Evolutionary conservation across 2,329 filamentous ascomycete species (phyloP).

Genomic region (Fusarium neocosmosporiellum): DNA sequence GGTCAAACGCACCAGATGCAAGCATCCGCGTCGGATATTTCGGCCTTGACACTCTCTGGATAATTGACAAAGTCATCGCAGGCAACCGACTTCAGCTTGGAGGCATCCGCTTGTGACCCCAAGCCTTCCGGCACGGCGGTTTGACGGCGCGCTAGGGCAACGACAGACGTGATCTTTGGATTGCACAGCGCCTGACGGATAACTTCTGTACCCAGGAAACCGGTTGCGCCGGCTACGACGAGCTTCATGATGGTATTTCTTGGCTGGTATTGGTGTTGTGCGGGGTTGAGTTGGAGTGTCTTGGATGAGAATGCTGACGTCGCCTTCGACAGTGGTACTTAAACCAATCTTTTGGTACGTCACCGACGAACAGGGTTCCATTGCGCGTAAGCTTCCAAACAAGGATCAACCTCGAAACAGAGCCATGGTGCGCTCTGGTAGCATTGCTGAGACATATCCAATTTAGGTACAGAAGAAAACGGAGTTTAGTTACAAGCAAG

Average conservation of each 20-base stretch:
- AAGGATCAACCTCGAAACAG: neutral
- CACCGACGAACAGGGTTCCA: neutral
- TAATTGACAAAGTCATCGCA: conserved; percentile 55
- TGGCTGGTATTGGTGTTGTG: neutral
- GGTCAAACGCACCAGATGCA: conserved; percentile 55
- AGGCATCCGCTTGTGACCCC: conserved; percentile 35
- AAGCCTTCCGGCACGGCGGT: conserved; percentile 42
- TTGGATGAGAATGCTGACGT: neutral
- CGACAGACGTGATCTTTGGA: conserved; percentile 52
- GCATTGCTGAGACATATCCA: neutral
- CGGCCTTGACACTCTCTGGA: conserved; percentile 51
- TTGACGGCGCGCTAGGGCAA: conserved; percentile 55
- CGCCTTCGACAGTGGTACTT: neutral
- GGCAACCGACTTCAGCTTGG: conserved; percentile 54
- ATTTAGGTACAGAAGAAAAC: neutral
- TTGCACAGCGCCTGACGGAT: conserved; percentile 55
- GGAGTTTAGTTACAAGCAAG: neutral
- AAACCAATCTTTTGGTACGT: neutral
- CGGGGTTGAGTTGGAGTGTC: neutral
- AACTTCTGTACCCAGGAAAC: conserved; percentile 56
- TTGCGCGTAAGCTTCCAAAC: neutral
- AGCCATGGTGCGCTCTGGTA: neutral
- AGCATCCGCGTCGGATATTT: conserved; percentile 54
- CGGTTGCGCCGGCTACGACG: conserved; percentile 55
- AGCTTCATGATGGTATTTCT: conserved; percentile 53